Conservation (phyloP, 345 rosid species). For the Citrus glauca region DNA sequence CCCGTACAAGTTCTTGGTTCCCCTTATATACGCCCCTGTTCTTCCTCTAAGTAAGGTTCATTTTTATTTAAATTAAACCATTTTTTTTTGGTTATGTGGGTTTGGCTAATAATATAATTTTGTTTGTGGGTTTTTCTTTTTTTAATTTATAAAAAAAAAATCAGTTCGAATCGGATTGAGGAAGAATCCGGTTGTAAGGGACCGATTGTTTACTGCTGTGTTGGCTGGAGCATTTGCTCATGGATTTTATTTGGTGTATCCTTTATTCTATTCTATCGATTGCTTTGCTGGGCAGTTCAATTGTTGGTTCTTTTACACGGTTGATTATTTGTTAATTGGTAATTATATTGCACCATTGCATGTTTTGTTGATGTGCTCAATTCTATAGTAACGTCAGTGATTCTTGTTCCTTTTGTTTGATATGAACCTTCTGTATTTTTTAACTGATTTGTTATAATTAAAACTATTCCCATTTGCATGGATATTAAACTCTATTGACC, state of each 20-base stretch:
- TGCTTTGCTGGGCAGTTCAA: neutral
- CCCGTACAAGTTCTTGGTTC: constrained; percentile 73
- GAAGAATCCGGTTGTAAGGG: constrained; percentile 73
- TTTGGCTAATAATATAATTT: neutral
- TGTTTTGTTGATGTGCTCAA: constrained; percentile 8
- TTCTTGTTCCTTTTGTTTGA: constrained; percentile 7
- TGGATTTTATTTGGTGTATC: constrained; percentile 95
- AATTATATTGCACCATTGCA: neutral
- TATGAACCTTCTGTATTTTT: neutral
- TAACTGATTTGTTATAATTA: neutral
- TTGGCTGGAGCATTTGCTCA: constrained; percentile 88
- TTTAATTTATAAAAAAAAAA: no score
- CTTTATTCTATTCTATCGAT: constrained; percentile 29
- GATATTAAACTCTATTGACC: neutral
- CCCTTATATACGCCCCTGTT: constrained; percentile 82
- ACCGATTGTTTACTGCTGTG: constrained; percentile 72
- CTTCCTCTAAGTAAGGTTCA: constrained; percentile 73
- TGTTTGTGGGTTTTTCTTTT: neutral
- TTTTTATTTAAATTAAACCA: neutral
- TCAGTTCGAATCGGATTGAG: constrained; percentile 72
- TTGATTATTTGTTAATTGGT: neutral
- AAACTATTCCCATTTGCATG: neutral
- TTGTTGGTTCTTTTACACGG: neutral
- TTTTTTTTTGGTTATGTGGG: neutral
- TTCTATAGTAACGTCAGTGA: neutral